Base-by-base conservation (phyloP, 2,329 filamentous ascomycete genomes). In the Fusarium sp. region DNA sequence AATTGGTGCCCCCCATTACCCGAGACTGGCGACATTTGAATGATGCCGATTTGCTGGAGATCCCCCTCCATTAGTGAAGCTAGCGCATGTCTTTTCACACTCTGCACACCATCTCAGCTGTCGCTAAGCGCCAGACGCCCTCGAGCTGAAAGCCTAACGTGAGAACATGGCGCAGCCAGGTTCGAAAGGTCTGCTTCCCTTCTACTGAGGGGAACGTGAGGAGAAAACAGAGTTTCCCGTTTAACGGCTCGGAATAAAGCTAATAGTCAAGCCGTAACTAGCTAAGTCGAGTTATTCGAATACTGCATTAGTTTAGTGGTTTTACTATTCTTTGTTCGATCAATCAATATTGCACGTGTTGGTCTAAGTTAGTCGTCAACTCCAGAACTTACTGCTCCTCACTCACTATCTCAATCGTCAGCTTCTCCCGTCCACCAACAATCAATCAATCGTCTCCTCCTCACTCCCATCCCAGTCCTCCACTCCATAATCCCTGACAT, bases 81-180 rank as follows among this genome's bases (percentile, higher is more conserved):
- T 74, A 69, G 59, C 59, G 60, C 56, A 68, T 50, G 30, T 54
- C 49, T 58, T 65, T 64, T 72, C 67, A 67, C 44, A 57, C 67
- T 66, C 59, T 64, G 52, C 67, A 64, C 71, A 74, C 71, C 71
- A 74, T 61, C 71, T 52, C 63, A 74, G 50, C 67, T 74, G 67
- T 72, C 71, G 67, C 63, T 71, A 74, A 74, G 71, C 71, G 71
- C 71, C 60, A 74, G 60, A 57, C 71, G 71, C 71, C 65, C 56
- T 50, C 23, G 38, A 65, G 43, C 49, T 52, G 61, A 60, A 42
- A 46, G 40, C 28, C 40, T 42, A 44, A 53, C 33, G 50, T 37
- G 50, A 37, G 67, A 58, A 40, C 46, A 68, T 59, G 67, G 62
- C 44, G 38, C 52, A 47, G 60, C 46, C 25, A 46, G 53, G 21